Conservation (phyloP, 1,284 basidiomycete species). For the Stygiomarasmius scandens region DNA sequence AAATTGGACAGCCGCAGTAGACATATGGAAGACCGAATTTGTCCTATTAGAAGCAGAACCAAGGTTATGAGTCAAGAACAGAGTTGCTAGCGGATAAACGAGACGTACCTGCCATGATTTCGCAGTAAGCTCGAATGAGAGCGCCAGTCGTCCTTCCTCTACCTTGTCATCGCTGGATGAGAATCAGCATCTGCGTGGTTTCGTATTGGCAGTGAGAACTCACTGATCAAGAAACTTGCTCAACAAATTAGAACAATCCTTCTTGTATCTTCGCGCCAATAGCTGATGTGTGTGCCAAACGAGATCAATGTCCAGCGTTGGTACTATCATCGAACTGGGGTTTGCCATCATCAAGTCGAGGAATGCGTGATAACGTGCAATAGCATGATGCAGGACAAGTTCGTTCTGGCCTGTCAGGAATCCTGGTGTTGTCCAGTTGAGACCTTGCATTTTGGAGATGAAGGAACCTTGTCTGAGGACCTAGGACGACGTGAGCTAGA, state of each 20-base stretch:
- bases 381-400: slow-evolving; percentile 37
- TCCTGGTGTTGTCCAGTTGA: slow-evolving; percentile 51
- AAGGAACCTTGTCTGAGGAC: slow-evolving; percentile 60
- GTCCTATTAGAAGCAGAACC: too few relatives aligned
- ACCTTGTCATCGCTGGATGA: slow-evolving; percentile 47
- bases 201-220: slow-evolving; percentile 15
- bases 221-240: slow-evolving; percentile 44
- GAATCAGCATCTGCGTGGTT: neutral
- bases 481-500: slow-evolving; percentile 24
- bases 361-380: slow-evolving; percentile 46
- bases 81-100: too few relatives aligned
- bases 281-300: slow-evolving; percentile 52
- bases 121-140: slow-evolving; percentile 46
- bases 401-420: slow-evolving; percentile 38
- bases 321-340: slow-evolving; percentile 42
- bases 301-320: slow-evolving; percentile 50
- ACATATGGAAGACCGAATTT: slow-evolving; percentile 46
- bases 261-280: slow-evolving; percentile 29
- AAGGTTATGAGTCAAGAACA: too few relatives aligned
- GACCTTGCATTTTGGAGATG: slow-evolving; percentile 51
- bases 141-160: slow-evolving; percentile 42
- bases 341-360: slow-evolving; percentile 37
- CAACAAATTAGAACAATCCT: slow-evolving; percentile 32
- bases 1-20: slow-evolving; percentile 43
- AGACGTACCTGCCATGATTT: slow-evolving; percentile 46